These are phyloP conservation scores for Verticillium longisporum DNA, from an alignment of 2,329 filamentous ascomycete species.

Conservation along the genomic window DNA sequence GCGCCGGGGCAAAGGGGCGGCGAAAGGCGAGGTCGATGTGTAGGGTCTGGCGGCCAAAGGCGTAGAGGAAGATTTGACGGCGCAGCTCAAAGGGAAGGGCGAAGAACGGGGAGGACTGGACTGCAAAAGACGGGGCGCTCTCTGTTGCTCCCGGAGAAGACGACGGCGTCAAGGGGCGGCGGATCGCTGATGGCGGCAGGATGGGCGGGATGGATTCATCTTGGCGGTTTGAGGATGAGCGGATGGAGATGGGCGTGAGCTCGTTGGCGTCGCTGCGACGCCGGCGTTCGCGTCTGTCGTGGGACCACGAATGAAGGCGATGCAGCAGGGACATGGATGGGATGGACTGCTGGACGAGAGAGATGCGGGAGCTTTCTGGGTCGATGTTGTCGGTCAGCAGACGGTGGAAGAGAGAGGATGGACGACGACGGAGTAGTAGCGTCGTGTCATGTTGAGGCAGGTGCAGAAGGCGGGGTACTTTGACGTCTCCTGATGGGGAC, in stretches of 20 bases:
- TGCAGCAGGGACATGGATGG: neutral
- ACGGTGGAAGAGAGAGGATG: neutral
- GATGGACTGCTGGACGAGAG: neutral
- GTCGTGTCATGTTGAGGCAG: neutral
- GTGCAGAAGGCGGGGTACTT: neutral
- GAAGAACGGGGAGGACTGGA: neutral
- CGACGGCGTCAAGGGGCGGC: neutral
- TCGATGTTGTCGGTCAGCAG: neutral
- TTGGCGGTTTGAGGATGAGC: neutral
- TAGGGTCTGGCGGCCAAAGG: constrained; percentile 14
- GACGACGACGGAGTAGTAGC: neutral
- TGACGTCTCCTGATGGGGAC: neutral
- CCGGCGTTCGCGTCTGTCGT: neutral
- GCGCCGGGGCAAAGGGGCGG: constrained; percentile 6
- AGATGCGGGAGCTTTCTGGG: neutral
- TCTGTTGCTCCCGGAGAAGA: neutral
- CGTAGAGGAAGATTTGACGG: constrained; percentile 13
- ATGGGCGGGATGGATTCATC: neutral
- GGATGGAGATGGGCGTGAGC: neutral
- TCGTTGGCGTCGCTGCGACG: neutral
- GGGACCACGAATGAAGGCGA: neutral
- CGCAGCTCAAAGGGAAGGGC: constrained; percentile 18
- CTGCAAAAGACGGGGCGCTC: neutral
- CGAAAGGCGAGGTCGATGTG: constrained; percentile 17
- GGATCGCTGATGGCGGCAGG: neutral